These are phyloP conservation scores for Phyllostachys edulis DNA, from an alignment of 176 grass and related monocot genomes.

Conservation along the genomic window DNA sequence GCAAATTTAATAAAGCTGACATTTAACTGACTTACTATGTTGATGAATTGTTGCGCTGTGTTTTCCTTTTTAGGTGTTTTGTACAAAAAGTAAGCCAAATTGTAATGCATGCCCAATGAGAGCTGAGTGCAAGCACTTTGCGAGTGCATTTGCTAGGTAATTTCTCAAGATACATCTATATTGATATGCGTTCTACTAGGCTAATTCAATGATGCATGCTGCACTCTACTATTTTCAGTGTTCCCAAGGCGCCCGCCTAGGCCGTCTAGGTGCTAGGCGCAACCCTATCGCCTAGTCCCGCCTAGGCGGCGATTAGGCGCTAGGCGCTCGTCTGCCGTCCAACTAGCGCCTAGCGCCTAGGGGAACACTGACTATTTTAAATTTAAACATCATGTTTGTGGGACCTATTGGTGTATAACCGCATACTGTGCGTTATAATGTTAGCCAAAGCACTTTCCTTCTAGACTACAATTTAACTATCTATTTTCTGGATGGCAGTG, in stretches of 20 bases:
- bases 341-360: too few species aligned
- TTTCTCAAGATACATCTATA: background rate
- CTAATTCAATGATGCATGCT: conserved; percentile 8
- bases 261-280: too few species aligned
- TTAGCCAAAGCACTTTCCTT: background rate
- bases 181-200: background rate
- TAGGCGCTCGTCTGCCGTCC: too few species aligned
- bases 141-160: conserved; percentile 71
- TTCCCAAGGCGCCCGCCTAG: too few species aligned
- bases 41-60: background rate
- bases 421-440: background rate
- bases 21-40: background rate
- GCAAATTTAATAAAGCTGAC: background rate
- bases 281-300: too few species aligned
- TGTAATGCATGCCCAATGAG: conserved; percentile 72
- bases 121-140: conserved; percentile 69
- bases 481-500: conserved; percentile 5
- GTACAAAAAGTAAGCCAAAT: conserved; percentile 72
- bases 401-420: background rate
- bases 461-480: conserved; percentile 16
- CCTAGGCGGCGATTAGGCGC: too few species aligned
- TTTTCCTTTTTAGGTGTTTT: conserved; percentile 48
- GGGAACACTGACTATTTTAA: background rate
- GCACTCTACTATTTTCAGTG: background rate
- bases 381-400: background rate